These are phyloP conservation scores for Pleomassaria siparia DNA, from an alignment of 2,329 filamentous ascomycete genomes.

Conservation along the genomic window DNA sequence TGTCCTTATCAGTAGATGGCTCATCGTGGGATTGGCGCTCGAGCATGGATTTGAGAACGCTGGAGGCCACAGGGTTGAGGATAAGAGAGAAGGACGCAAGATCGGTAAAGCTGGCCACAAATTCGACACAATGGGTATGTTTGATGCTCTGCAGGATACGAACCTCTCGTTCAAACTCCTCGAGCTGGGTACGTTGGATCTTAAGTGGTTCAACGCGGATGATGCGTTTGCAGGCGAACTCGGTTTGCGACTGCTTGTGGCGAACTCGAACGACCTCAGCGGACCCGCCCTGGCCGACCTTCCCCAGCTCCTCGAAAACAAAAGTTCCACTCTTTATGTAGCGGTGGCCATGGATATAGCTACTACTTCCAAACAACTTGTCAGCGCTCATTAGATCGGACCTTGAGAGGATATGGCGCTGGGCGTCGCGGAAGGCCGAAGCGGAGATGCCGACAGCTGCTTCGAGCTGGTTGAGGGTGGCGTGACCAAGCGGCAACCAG, in stretches of 20 bases:
- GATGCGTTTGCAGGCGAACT: conserved; percentile 28
- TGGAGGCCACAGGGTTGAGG: conserved; percentile 17
- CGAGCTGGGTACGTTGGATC: conserved; percentile 10
- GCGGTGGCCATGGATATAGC: conserved; percentile 11
- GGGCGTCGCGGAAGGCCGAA: conserved; percentile 11
- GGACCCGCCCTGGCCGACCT: conserved; percentile 17
- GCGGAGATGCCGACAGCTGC: conserved; percentile 5
- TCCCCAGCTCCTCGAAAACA: conserved; percentile 17
- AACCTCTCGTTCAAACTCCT: conserved; percentile 18
- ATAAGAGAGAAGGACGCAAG: conserved; percentile 19
- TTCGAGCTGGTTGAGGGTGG: conserved; percentile 10
- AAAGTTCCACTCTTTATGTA: conserved; percentile 10
- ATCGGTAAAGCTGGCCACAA: conserved; percentile 34
- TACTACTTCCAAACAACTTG: conserved; percentile 16
- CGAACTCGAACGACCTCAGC: conserved; percentile 16
- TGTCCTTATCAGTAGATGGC: neutral
- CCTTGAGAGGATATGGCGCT: conserved; percentile 17
- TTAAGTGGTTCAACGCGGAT: conserved; percentile 12
- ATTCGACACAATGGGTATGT: conserved; percentile 21
- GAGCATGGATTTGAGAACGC: neutral
- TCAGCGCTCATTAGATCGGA: conserved; percentile 18
- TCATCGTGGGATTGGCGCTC: conserved; percentile 19
- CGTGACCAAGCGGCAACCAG: conserved; percentile 14
- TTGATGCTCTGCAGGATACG: conserved; percentile 13
- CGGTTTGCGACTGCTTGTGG: conserved; percentile 17